Percentiles rank a stretch among this genome's conserved stretches.
These are phyloP conservation scores for Rhytidiadelphus loreus DNA, from an alignment of 225 moss, liverwort and hornwort genomes.

Conservation along the genomic window DNA sequence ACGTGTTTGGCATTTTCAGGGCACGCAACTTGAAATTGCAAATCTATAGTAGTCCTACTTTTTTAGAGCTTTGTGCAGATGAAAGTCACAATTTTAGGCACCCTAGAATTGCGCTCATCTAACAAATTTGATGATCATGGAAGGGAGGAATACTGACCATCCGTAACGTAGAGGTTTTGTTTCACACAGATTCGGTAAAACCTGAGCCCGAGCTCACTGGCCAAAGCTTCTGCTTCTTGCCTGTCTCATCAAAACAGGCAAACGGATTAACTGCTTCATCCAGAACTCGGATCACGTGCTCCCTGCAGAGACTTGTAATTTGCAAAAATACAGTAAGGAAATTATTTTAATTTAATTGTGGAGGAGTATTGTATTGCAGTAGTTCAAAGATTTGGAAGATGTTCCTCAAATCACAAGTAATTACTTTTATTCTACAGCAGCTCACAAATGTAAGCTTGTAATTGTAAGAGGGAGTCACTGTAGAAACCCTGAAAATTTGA, in stretches of 20 bases:
- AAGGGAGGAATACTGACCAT: conserved; percentile 30
- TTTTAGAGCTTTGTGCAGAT: no score
- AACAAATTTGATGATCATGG: not conserved
- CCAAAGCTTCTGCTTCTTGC: conserved; percentile 89
- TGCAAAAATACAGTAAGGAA: no score
- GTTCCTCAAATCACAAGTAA: not conserved
- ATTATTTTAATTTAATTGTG: no score
- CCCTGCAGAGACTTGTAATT: not conserved
- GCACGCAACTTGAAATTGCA: not conserved
- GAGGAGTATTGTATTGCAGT: not conserved
- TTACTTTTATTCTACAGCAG: not conserved
- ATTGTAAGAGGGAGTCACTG: not conserved
- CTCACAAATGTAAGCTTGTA: not conserved
- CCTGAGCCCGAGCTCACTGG: conserved; percentile 60
- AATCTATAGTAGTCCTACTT: not conserved
- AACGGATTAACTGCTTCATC: not conserved
- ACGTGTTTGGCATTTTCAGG: not conserved
- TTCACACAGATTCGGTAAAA: conserved; percentile 94
- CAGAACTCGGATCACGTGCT: not conserved
- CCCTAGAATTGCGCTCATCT: no score
- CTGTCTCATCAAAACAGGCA: conserved; percentile 4
- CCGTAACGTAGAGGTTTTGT: conserved; percentile 77
- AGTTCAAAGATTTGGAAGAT: not conserved
- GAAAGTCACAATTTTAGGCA: no score
- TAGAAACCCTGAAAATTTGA: no score